Evolutionary conservation across 352 stramenopile species (phyloP).

Genomic region (Thalassiosira exigua): DNA sequence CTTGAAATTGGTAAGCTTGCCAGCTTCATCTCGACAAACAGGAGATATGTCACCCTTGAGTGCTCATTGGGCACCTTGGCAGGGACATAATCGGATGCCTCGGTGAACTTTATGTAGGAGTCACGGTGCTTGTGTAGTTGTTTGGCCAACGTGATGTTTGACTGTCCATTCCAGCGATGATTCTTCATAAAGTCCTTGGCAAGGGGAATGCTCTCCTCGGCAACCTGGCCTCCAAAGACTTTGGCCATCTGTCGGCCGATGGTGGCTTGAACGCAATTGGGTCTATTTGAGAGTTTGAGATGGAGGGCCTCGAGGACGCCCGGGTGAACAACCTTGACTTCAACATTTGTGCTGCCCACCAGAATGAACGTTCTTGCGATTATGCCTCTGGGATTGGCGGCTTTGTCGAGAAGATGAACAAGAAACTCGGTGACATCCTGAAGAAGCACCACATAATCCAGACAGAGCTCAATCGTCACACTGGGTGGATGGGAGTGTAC

Average conservation of each 20-base stretch:
- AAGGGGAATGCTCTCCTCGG: too few species aligned
- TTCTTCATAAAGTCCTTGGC: too few species aligned
- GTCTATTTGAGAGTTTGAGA: slow-evolving; percentile 36
- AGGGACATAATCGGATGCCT: too few species aligned
- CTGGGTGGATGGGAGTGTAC: slow-evolving; percentile 22
- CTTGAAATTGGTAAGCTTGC: too few species aligned
- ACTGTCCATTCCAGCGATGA: too few species aligned
- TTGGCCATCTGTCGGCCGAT: slow-evolving; percentile 29
- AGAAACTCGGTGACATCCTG: slow-evolving; percentile 17
- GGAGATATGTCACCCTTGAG: too few species aligned
- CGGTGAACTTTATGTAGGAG: too few species aligned
- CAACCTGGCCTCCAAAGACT: too few species aligned
- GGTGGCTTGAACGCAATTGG: slow-evolving; percentile 40
- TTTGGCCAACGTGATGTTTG: too few species aligned
- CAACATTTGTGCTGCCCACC: slow-evolving; percentile 26
- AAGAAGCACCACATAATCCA: slow-evolving; percentile 36
- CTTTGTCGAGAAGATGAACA: slow-evolving; percentile 24
- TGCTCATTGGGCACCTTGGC: too few species aligned
- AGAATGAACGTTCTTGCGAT: slow-evolving; percentile 28
- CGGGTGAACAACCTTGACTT: slow-evolving; percentile 23
- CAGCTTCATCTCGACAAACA: too few species aligned
- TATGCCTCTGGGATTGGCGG: slow-evolving; percentile 26
- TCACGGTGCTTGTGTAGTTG: too few species aligned
- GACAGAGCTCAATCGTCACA: background rate
- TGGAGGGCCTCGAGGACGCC: background rate